A percentile compares a stretch with the other conserved stretches of the same genome.
Evolutionary conservation across 306 rosid species (phyloP).

Genomic region (Quercus ilex): DNA sequence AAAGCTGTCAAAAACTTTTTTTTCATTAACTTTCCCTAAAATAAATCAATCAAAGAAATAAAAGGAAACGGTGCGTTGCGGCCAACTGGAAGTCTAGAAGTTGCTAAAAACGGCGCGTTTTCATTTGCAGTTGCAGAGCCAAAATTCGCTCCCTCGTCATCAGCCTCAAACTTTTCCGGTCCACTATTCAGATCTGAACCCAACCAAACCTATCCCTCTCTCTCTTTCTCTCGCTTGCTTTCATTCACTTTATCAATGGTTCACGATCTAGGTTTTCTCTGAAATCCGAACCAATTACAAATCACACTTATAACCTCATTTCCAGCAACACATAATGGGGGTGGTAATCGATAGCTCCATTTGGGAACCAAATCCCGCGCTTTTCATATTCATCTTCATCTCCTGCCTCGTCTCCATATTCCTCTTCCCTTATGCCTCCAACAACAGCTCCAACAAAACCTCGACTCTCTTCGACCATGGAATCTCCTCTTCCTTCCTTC

Average conservation of each 20-base stretch:
- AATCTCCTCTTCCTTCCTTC: constrained; percentile 54
- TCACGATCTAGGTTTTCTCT: constrained; percentile 32
- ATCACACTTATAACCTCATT: not conserved
- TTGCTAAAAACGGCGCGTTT: not conserved
- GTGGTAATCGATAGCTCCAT: constrained; percentile 70
- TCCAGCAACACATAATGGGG: constrained; percentile 49
- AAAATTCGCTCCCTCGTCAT: not conserved
- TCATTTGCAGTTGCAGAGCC: not conserved
- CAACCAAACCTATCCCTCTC: constrained; percentile 1
- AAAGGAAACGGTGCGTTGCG: too few relatives aligned
- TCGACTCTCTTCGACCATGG: constrained; percentile 73
- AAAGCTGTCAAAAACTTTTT: too few relatives aligned
- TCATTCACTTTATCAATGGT: constrained; percentile 6
- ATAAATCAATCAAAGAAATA: too few relatives aligned
- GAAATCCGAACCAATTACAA: constrained; percentile 26
- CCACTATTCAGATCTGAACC: constrained; percentile 2
- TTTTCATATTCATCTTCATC: constrained; percentile 56
- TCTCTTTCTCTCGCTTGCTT: not conserved
- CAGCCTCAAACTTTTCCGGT: not conserved
- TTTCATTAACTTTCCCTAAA: too few relatives aligned
- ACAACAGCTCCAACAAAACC: constrained; percentile 28
- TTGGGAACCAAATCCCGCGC: constrained; percentile 75
- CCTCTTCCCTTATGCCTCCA: constrained; percentile 50
- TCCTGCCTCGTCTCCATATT: constrained; percentile 62
- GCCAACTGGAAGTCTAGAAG: not conserved